These are phyloP conservation scores for Fusarium gaditjirri DNA, from an alignment of 2,329 filamentous ascomycete species.

Conservation along the genomic window DNA sequence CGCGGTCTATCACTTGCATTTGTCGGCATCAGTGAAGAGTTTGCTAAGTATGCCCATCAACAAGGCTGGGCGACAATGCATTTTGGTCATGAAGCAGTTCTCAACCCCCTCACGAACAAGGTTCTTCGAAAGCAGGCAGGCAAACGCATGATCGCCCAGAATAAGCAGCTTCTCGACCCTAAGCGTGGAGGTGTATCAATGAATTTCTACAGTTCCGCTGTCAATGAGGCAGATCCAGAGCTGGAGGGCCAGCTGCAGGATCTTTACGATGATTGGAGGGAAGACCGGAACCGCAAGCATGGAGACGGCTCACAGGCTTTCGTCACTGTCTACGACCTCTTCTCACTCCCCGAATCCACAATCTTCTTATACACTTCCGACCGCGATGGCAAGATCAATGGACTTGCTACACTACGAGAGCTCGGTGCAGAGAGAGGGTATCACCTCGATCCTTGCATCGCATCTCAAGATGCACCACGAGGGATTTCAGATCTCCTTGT, in stretches of 20 bases:
- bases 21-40: not conserved
- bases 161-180: slow-evolving; percentile 6
- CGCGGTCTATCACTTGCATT: not conserved
- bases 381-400: not conserved
- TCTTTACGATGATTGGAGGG: slow-evolving; percentile 15
- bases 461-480: not conserved
- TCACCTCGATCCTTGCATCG: slow-evolving; percentile 19
- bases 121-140: slow-evolving; percentile 3
- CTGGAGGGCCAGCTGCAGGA: not conserved
- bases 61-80: slow-evolving; percentile 7
- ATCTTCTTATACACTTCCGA: slow-evolving; percentile 2
- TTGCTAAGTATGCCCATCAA: not conserved
- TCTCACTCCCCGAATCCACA: not conserved
- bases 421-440: slow-evolving; percentile 3
- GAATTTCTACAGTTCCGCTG: not conserved
- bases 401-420: slow-evolving; percentile 10
- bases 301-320: not conserved
- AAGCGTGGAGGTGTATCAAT: not conserved
- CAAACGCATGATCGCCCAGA: slow-evolving; percentile 15
- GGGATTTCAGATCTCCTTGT: slow-evolving; percentile 13
- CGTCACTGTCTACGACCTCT: slow-evolving; percentile 7
- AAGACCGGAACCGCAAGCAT: not conserved
- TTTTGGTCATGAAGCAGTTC: slow-evolving; percentile 5
- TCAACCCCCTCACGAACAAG: slow-evolving; percentile 11
- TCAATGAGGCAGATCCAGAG: not conserved